phyloP scores from a whole-genome alignment of 2,329 filamentous ascomycete genomes.

The Harringtonia lauricola region DNA sequence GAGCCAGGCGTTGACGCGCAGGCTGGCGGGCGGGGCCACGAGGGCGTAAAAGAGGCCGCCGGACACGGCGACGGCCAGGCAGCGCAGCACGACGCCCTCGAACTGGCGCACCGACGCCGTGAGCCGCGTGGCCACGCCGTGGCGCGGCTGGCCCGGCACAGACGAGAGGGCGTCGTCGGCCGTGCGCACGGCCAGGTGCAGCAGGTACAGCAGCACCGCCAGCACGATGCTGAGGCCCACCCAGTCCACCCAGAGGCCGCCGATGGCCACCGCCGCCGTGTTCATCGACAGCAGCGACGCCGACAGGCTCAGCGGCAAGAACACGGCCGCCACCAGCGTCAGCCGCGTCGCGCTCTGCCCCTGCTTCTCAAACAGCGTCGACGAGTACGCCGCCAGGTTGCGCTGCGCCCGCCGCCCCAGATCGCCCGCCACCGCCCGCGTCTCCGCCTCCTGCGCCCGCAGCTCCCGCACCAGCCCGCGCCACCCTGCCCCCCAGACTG shows the following conservation, averaged over 20 bases:
- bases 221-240: not conserved
- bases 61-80: not conserved
- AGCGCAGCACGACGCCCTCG: not conserved
- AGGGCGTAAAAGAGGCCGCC: not conserved
- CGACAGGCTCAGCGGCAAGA: constrained; percentile 1
- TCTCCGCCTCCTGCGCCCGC: not conserved
- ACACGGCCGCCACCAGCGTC: constrained; percentile 1
- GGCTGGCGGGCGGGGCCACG: not conserved
- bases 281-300: constrained; percentile 1
- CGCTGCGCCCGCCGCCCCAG: not conserved
- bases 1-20: not conserved
- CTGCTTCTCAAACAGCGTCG: not conserved
- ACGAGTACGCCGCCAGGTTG: not conserved
- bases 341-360: not conserved
- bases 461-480: not conserved
- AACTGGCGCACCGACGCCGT: not conserved
- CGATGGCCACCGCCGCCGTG: not conserved
- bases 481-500: not conserved
- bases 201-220: not conserved
- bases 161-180: not conserved
- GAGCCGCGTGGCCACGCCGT: not conserved
- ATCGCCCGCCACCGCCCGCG: not conserved
- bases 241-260: not conserved
- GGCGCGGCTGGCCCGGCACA: not conserved
- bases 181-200: not conserved